Evolutionary conservation across 768 basidiomycete species (phyloP), one percentile per base, ranked within the genome.

Genomic region (Termitomyces sp.): DNA sequence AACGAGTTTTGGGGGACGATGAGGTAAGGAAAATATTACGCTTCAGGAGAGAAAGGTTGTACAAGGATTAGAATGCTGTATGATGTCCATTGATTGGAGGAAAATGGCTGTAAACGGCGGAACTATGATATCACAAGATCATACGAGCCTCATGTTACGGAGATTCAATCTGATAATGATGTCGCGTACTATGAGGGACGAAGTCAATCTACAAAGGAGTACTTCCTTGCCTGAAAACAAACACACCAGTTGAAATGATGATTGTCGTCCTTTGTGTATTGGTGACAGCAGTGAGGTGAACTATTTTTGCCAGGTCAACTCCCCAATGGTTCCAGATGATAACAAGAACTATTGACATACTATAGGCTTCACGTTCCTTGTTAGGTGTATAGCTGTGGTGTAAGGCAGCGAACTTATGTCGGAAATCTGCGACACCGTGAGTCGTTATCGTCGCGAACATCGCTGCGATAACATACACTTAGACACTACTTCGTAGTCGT

Each of bases 281-380:
- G n/a, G 86, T 90, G 50, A 92, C 90, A 53, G 88, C 81, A 10
- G 90, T 92, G 57, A 86, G 76, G 70, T 92, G 90, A 54, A 89
- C 90, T 92, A 51, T 44, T 30, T 20, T 6, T 36, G 45, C 44
- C 13, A 45, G 43, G 48, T 57, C 43, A 60, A 51, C 18, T 52
- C 49, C 36, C 47, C 58, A 44, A 33, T 16, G 9, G 32, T 50
- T 18, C 13, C 22, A 20, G 50, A 46, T 22, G 22, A 38, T 44
- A 48, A 44, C 16, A 44, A 30, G 43, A 40, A 46, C 1, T 3
- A 38, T 49, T 14, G 53, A 71, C 86, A 57, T 64, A 91, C 90
- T 83, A 66, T 85, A 88, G 16, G 89, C 71, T 60, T 90, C 88
- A 32, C 90, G 83, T 43, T 81, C 80, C 63, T 80, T 88, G 69